These are phyloP conservation scores for Zymoseptoria passerinii DNA, from an alignment of 2,329 filamentous ascomycete genomes.

Conservation along the genomic window DNA sequence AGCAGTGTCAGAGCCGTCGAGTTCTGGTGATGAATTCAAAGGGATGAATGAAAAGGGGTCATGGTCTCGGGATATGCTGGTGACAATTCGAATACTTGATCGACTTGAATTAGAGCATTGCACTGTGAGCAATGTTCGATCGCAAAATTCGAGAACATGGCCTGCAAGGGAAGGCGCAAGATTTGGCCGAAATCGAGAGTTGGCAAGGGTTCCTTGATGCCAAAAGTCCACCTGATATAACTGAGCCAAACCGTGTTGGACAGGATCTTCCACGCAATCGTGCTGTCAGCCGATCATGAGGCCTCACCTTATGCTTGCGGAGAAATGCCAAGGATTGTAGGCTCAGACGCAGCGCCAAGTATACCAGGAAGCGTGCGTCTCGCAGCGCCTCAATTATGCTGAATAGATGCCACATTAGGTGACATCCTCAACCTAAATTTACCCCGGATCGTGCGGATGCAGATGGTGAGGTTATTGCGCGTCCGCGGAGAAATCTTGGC, in stretches of 20 bases:
- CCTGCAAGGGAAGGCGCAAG: neutral
- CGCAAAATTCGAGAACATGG: neutral
- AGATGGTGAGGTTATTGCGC: neutral
- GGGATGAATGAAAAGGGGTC: neutral
- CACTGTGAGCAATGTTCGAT: neutral
- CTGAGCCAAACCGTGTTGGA: neutral
- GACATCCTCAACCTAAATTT: neutral
- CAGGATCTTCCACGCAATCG: too few relatives aligned
- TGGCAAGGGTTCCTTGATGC: neutral
- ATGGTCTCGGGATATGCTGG: neutral
- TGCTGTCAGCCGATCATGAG: neutral
- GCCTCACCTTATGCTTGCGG: neutral
- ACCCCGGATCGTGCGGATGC: neutral
- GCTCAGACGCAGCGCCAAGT: neutral
- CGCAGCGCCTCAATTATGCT: neutral
- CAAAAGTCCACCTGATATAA: neutral
- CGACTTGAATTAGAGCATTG: neutral
- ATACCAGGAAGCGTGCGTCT: neutral
- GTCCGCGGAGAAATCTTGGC: neutral
- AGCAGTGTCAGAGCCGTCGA: neutral
- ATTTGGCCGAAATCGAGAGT: neutral
- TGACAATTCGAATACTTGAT: neutral
- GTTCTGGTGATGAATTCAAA: neutral
- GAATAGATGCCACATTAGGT: neutral
- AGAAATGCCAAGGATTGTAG: neutral